phyloP scores from a whole-genome alignment of 1,284 basidiomycete genomes.

The Sanghuangporus weigelae region DNA sequence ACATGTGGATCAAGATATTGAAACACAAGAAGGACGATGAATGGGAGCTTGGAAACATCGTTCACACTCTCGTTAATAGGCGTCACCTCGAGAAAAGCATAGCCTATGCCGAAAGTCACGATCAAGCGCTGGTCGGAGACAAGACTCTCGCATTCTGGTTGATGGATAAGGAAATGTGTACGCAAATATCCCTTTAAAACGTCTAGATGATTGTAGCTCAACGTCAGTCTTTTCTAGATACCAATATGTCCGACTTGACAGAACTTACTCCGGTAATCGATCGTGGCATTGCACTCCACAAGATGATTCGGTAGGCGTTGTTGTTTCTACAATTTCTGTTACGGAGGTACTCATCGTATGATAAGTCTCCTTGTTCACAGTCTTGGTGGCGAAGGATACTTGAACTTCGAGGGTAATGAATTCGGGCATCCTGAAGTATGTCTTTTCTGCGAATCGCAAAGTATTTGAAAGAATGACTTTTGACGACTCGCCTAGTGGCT shows the following conservation, averaged over 20 bases:
- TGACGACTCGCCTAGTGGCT: constrained; percentile 69
- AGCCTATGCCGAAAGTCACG: constrained; percentile 95
- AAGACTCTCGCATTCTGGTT: constrained; percentile 99
- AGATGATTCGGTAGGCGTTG: constrained; percentile 84
- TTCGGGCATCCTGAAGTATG: constrained; percentile 93
- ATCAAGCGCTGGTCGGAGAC: constrained; percentile 97
- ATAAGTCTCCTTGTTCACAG: constrained; percentile 82
- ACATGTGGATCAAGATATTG: constrained; percentile 99
- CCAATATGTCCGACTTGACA: constrained; percentile 90
- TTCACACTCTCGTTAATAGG: constrained; percentile 87
- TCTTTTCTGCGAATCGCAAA: constrained; percentile 1
- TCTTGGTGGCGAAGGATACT: constrained; percentile 93
- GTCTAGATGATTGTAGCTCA: constrained; percentile 6
- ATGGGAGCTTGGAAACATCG: constrained; percentile 88
- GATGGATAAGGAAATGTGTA: constrained; percentile 99
- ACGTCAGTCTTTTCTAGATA: constrained; percentile 51
- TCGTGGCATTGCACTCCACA: constrained; percentile 89
- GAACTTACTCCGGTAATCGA: constrained; percentile 85
- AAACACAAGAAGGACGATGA: constrained; percentile 88
- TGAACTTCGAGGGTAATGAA: constrained; percentile 98
- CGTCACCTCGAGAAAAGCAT: constrained; percentile 88
- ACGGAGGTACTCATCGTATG: constrained; percentile 1
- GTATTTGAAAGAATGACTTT: not conserved
- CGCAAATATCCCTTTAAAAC: constrained; percentile 23
- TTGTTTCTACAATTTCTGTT: not conserved